These are phyloP conservation scores for Diplogelasinospora grovesii DNA, from an alignment of 495 filamentous ascomycete species.

Conservation along the genomic window DNA sequence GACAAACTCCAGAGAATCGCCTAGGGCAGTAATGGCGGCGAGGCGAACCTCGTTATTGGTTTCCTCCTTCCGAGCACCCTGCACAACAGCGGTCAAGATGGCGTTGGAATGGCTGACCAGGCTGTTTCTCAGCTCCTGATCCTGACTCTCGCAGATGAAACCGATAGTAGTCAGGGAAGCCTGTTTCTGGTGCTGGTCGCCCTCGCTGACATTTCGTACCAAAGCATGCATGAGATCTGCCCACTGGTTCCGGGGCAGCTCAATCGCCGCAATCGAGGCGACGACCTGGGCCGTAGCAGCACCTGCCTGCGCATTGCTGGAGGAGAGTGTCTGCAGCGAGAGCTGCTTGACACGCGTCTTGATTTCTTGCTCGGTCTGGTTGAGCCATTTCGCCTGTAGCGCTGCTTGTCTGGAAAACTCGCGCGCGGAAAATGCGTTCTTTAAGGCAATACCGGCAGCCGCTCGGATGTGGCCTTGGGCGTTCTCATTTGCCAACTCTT, in stretches of 20 bases:
- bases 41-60: constrained; percentile 79
- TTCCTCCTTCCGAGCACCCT: constrained; percentile 95
- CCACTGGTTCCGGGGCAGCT: constrained; percentile 91
- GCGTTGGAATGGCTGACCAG: constrained; percentile 87
- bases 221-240: constrained; percentile 84
- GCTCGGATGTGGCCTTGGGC: constrained; percentile 76
- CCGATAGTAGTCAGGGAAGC: constrained; percentile 89
- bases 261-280: constrained; percentile 88
- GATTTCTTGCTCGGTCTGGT: constrained; percentile 66
- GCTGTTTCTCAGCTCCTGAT: constrained; percentile 74
- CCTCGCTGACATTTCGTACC: constrained; percentile 85
- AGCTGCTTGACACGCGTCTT: constrained; percentile 84
- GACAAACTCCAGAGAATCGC: constrained; percentile 97
- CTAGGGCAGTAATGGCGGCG: constrained; percentile 86
- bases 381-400: constrained; percentile 85
- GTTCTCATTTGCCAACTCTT: constrained; percentile 87
- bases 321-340: constrained; percentile 74
- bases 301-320: constrained; percentile 70
- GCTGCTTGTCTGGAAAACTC: constrained; percentile 79
- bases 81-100: constrained; percentile 94
- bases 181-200: constrained; percentile 82
- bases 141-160: constrained; percentile 95
- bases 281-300: constrained; percentile 90
- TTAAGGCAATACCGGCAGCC: constrained; percentile 90
- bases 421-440: constrained; percentile 92